Percentiles rank a stretch among this genome's conserved stretches.
These are phyloP conservation scores for Triticum dicoccoides DNA, from an alignment of 176 grass and related monocot species.

Conservation along the genomic window DNA sequence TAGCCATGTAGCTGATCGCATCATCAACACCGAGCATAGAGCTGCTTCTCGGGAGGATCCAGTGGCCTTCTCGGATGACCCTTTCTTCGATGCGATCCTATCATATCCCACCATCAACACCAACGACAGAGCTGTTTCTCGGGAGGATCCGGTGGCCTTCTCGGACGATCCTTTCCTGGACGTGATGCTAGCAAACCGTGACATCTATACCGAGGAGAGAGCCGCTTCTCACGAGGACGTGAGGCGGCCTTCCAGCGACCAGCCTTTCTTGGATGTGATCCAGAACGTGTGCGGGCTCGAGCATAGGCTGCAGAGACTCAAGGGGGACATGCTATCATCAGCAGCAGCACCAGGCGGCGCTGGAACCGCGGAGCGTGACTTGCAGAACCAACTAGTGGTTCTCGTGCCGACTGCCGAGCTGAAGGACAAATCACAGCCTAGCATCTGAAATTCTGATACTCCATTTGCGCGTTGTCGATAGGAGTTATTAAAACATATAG, in stretches of 20 bases:
- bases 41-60: background rate
- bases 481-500: slow-evolving; percentile 16
- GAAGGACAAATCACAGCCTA: slow-evolving; percentile 46
- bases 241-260: slow-evolving; percentile 15
- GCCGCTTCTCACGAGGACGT: background rate
- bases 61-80: slow-evolving; percentile 25
- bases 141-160: background rate
- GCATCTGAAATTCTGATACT: background rate
- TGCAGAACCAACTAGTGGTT: slow-evolving; percentile 40
- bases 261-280: slow-evolving; percentile 49
- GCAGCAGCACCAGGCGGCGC: background rate
- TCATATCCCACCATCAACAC: background rate
- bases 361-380: background rate
- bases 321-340: slow-evolving; percentile 48
- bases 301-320: slow-evolving; percentile 60
- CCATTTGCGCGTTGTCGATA: slow-evolving; percentile 15
- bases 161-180: background rate
- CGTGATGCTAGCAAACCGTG: slow-evolving; percentile 19
- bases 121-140: background rate
- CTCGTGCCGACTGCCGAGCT: slow-evolving; percentile 68
- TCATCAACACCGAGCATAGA: background rate
- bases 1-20: slow-evolving; percentile 19
- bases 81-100: slow-evolving; percentile 37
- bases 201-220: background rate
- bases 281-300: slow-evolving; percentile 57